Conservation (phyloP, 148 eudicot species). For the Rhododendron mucronatum region DNA sequence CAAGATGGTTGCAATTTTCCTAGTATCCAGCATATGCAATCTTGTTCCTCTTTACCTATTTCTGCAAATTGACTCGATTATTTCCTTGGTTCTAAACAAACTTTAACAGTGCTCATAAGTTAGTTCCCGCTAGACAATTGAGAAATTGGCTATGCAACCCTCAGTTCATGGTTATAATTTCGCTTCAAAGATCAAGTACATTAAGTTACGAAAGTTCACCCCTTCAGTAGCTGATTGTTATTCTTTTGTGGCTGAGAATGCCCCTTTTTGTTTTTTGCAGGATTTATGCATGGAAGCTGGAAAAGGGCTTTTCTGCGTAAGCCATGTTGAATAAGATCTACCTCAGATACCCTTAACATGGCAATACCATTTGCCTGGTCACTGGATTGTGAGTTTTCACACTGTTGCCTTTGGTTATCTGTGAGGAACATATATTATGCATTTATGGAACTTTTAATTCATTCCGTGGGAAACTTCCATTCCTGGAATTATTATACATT, state of each 20-base stretch:
- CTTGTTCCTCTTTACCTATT: neutral
- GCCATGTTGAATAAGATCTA: neutral
- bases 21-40: neutral
- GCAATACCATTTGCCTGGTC: neutral
- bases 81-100: too few relatives aligned
- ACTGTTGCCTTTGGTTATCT: neutral
- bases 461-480: neutral
- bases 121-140: neutral
- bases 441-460: neutral
- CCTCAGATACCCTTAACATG: neutral
- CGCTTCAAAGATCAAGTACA: too few relatives aligned
- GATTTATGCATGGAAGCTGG: neutral
- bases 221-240: neutral
- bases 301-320: neutral
- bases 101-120: neutral
- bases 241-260: neutral
- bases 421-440: neutral
- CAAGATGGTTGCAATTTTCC: neutral
- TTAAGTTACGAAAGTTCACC: neutral
- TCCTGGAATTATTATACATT: neutral
- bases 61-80: neutral
- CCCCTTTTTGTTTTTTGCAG: neutral
- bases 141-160: neutral
- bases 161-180: too few relatives aligned
- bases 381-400: constrained; percentile 1